phyloP scores from a whole-genome alignment of 805 yeast species.

The Pichia sporocuriosa region DNA sequence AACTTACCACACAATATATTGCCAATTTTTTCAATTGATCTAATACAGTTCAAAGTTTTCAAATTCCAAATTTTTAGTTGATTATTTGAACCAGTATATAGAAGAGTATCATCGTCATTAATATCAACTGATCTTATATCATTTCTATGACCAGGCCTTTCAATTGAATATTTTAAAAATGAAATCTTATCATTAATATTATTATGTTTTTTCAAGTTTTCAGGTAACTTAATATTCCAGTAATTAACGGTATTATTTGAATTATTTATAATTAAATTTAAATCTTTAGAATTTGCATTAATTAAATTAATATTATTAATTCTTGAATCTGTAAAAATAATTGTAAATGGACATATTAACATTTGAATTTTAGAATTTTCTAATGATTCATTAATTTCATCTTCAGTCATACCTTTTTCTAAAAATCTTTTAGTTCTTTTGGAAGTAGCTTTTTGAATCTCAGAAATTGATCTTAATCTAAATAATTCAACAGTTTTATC shows the following conservation, averaged over 20 bases:
- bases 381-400: constrained; percentile 48
- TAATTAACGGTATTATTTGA: constrained; percentile 71
- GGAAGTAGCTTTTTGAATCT: constrained; percentile 67
- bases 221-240: constrained; percentile 52
- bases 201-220: constrained; percentile 46
- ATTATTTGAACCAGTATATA: constrained; percentile 90
- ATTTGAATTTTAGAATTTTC: constrained; percentile 45
- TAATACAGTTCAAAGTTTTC: constrained; percentile 61
- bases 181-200: constrained; percentile 32
- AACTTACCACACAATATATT: constrained; percentile 76
- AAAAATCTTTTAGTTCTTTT: constrained; percentile 71
- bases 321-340: constrained; percentile 58
- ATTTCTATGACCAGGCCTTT: constrained; percentile 79
- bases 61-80: constrained; percentile 84
- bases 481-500: constrained; percentile 79
- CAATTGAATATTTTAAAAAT: constrained; percentile 51
- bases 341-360: constrained; percentile 61
- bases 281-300: constrained; percentile 34
- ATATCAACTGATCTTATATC: constrained; percentile 82
- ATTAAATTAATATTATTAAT: constrained; percentile 67
- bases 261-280: constrained; percentile 60
- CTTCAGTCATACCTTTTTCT: constrained; percentile 61
- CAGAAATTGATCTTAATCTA: constrained; percentile 69
- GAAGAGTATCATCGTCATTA: constrained; percentile 69
- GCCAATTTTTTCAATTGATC: constrained; percentile 79